Conservation (phyloP, 495 filamentous ascomycete species). For the Aspergillus nanangensis region DNA sequence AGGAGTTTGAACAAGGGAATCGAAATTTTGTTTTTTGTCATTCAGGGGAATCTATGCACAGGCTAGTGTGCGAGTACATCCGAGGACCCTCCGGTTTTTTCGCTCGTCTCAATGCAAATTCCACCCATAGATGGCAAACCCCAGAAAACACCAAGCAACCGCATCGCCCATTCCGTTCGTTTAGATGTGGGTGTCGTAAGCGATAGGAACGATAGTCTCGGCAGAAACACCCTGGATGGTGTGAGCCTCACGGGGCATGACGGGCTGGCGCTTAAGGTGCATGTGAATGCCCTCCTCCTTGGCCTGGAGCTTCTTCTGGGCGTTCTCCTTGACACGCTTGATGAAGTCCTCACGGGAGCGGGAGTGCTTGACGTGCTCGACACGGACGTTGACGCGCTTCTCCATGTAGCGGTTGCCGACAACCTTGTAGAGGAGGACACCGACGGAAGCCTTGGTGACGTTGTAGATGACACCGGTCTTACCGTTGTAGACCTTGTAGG, state of each 20-base stretch:
- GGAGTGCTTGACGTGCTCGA: constrained; percentile 94
- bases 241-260: constrained; percentile 71
- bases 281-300: constrained; percentile 82
- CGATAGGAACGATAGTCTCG: constrained; percentile 84
- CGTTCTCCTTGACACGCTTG: constrained; percentile 92
- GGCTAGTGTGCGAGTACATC: constrained; percentile 39
- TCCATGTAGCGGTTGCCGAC: constrained; percentile 98
- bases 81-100: constrained; percentile 31
- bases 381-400: constrained; percentile 98
- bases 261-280: constrained; percentile 87
- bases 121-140: constrained; percentile 36
- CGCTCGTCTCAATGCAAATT: constrained; percentile 42
- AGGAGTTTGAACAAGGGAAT: constrained; percentile 23
- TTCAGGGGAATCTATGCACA: constrained; percentile 52
- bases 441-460: constrained; percentile 91
- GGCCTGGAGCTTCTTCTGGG: constrained; percentile 82
- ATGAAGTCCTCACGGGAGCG: constrained; percentile 95
- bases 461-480: constrained; percentile 99
- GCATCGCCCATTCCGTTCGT: constrained; percentile 37
- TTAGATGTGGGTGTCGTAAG: constrained; percentile 99
- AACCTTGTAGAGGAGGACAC: constrained; percentile 97
- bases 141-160: constrained; percentile 45
- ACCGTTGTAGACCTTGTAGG: constrained; percentile 98
- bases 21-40: constrained; percentile 45
- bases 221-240: constrained; percentile 77